phyloP scores from a whole-genome alignment of 2,329 filamentous ascomycete species.

The Arthrobotrys musiformis region DNA sequence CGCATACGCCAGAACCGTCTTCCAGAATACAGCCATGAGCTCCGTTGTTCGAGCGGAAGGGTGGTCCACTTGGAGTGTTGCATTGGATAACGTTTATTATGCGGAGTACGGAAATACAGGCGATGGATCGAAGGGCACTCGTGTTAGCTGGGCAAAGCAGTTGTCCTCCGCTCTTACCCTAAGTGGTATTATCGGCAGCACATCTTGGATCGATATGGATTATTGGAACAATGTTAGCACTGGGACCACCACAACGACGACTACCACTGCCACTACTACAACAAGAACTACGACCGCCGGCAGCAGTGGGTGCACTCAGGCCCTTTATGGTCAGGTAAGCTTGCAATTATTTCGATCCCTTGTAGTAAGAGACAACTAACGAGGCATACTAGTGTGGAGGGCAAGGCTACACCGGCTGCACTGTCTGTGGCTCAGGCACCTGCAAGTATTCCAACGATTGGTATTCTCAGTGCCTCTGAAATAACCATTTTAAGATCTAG shows the following conservation, averaged over 20 bases:
- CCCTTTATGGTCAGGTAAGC: conserved; percentile 39
- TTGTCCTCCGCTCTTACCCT: conserved; percentile 35
- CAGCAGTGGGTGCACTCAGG: conserved; percentile 23
- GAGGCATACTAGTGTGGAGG: conserved; percentile 61
- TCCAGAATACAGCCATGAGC: conserved; percentile 68
- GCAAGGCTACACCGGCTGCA: conserved; percentile 60
- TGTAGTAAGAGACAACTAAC: not conserved
- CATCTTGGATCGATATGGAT: conserved; percentile 54
- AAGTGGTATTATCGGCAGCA: conserved; percentile 43
- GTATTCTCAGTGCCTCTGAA: conserved; percentile 57
- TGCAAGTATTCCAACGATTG: conserved; percentile 61
- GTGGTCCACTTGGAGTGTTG: conserved; percentile 70
- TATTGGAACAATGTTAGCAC: conserved; percentile 51
- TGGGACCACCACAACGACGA: conserved; percentile 2
- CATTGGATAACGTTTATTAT: conserved; percentile 68
- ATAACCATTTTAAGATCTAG: not conserved
- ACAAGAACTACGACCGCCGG: conserved; percentile 15
- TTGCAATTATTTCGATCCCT: not conserved
- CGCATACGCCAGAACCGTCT: conserved; percentile 67
- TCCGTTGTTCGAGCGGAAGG: conserved; percentile 71
- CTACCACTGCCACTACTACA: conserved; percentile 1
- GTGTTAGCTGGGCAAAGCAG: conserved; percentile 62
- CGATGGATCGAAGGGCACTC: conserved; percentile 67
- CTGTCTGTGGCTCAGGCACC: conserved; percentile 60
- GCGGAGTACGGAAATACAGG: conserved; percentile 72